These are phyloP conservation scores for Neopestalotiopsis sp. DNA, from an alignment of 2,329 filamentous ascomycete genomes.

Conservation along the genomic window DNA sequence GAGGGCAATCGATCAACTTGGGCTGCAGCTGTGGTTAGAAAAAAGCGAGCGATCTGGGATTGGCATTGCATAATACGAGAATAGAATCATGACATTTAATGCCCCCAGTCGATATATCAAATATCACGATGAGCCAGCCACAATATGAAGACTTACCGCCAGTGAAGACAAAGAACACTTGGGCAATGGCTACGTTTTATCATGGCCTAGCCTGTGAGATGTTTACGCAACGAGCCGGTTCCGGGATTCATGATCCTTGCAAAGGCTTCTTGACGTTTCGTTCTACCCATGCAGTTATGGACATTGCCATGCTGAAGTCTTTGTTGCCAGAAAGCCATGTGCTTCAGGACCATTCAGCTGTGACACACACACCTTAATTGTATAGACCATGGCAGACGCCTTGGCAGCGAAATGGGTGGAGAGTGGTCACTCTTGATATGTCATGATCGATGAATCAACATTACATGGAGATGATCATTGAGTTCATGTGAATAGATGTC, in stretches of 20 bases:
- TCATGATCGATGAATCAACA: neutral
- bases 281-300: neutral
- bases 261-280: neutral
- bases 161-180: conserved; percentile 7
- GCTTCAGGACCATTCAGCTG: neutral
- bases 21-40: conserved; percentile 12
- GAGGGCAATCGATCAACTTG: neutral
- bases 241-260: neutral
- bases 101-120: conserved; percentile 2
- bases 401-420: neutral
- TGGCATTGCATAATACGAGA: conserved; percentile 11
- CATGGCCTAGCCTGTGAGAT: neutral
- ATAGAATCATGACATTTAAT: conserved; percentile 9
- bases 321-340: neutral
- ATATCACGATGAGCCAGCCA: neutral
- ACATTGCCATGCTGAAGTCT: neutral
- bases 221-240: neutral
- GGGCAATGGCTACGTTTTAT: neutral
- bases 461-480: neutral
- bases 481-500: neutral
- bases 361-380: neutral
- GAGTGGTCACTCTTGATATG: neutral
- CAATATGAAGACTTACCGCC: neutral
- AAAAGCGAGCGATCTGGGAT: conserved; percentile 17
- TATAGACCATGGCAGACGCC: neutral